Percentiles rank a stretch among this genome's conserved stretches.
These are phyloP conservation scores for Cyberlindnera maritima DNA, from an alignment of 805 yeast genomes.

Conservation along the genomic window DNA sequence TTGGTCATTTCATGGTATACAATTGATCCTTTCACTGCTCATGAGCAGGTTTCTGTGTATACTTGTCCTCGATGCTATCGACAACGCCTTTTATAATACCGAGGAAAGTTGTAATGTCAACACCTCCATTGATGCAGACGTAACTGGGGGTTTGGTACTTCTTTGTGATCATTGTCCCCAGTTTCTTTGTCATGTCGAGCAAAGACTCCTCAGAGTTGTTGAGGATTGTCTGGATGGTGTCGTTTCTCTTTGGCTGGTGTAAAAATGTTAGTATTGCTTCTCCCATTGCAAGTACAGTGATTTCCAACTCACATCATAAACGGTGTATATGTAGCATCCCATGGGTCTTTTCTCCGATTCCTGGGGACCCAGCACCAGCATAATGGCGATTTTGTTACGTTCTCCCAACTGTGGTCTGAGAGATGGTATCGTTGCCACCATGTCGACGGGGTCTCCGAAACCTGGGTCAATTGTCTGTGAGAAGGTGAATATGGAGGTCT, in stretches of 20 bases:
- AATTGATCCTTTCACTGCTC: too few species aligned
- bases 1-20: too few species aligned
- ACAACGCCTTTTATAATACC: slow-evolving; percentile 29
- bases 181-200: slow-evolving; percentile 41
- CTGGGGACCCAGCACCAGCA: slow-evolving; percentile 9
- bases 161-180: slow-evolving; percentile 40
- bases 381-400: slow-evolving; percentile 15
- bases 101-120: slow-evolving; percentile 34
- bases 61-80: slow-evolving; percentile 28
- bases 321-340: slow-evolving; percentile 17
- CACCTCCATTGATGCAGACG: slow-evolving; percentile 41
- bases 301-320: slow-evolving; percentile 14
- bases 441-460: background rate
- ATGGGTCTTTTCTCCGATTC: background rate
- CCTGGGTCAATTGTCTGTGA: background rate
- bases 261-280: slow-evolving; percentile 1
- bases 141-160: slow-evolving; percentile 43
- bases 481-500: background rate
- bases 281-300: too few species aligned
- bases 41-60: too few species aligned
- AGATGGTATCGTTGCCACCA: background rate
- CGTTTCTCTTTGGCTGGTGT: slow-evolving; percentile 12
- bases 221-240: slow-evolving; percentile 41
- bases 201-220: slow-evolving; percentile 39
- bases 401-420: background rate